phyloP scores from a whole-genome alignment of 805 yeast species.

The Saccharomycopsis amapae region DNA sequence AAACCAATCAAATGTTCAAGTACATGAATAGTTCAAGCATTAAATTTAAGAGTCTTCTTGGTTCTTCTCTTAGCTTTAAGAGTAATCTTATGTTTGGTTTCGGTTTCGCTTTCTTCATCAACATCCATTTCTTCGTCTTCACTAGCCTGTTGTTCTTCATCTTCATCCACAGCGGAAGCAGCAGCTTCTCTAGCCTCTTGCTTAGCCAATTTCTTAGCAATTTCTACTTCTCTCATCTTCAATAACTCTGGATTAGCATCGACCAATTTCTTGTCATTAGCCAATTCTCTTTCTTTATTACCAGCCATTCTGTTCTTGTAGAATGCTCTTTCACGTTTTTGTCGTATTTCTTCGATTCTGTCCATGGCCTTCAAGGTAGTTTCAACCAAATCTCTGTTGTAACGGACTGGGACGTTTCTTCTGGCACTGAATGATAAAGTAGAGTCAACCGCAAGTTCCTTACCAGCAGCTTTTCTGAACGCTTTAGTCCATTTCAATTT shows the following conservation, averaged over 20 bases:
- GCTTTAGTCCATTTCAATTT: conserved; percentile 98
- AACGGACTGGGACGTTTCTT: conserved; percentile 96
- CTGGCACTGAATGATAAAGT: conserved; percentile 94
- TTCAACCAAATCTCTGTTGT: conserved; percentile 92
- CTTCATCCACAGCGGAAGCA: conserved; percentile 40
- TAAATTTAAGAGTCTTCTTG: conserved; percentile 17
- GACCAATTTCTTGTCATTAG: conserved; percentile 80
- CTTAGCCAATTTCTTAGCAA: conserved; percentile 68
- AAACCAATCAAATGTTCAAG: too few species aligned
- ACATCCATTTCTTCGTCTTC: conserved; percentile 46
- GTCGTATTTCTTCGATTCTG: conserved; percentile 92
- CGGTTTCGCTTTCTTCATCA: conserved; percentile 43
- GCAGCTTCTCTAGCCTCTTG: conserved; percentile 51
- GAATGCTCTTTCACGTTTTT: conserved; percentile 95
- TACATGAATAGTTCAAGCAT: background rate
- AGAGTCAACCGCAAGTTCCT: conserved; percentile 95
- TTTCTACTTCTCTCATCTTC: conserved; percentile 88
- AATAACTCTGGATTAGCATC: conserved; percentile 84
- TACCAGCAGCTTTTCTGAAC: conserved; percentile 97
- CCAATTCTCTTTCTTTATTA: conserved; percentile 80
- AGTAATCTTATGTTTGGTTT: conserved; percentile 41
- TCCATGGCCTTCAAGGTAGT: conserved; percentile 93
- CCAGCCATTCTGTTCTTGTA: conserved; percentile 99
- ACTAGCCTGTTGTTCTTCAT: conserved; percentile 39
- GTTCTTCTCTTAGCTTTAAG: conserved; percentile 28